Base-by-base conservation (phyloP, 352 stramenopile genomes). In the Globisporangium recalcitrans region DNA sequence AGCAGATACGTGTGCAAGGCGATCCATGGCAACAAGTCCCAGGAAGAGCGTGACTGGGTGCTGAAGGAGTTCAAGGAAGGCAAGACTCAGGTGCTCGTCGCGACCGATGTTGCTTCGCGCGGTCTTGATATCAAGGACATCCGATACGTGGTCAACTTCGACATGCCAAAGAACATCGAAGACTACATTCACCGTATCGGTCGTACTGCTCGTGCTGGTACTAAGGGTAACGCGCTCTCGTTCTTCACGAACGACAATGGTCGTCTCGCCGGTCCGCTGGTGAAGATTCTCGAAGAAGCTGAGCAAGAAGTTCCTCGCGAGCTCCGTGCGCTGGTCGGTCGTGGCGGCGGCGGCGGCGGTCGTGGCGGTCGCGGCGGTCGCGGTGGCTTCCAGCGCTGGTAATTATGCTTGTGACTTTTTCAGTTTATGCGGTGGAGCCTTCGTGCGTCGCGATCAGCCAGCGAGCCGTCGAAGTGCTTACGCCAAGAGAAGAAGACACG, bases 111-210 rank as follows among this genome's bases (percentile, higher is more conserved):
- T 16, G 98, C 98, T n/a, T 98, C 97, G 29, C 90, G 98, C 68
- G 98, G 98, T 73, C 75, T 99, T 26, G 97, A 99, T 77, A 98
- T 99, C 61, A 98, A 99, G 82, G 96, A 99, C 68, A 99, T 99
- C 67, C 83, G 87, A 55, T 98, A 98, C 73, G 97, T 99, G 16
- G 96, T 99, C 54, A 99, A 99, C 80, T 99, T 99, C 70, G 96
- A 99, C 74, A 98, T 99, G 74, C 96, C 97, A 46, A 98, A 97
- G 66, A 98, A 98, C 73, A 97, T 99, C 54, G 97, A 99, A 68
- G 95, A 97, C 71, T 99, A 99, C 77, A 96, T 99, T 56, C 96
- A 99, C 71, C 88, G 97, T 63, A 98, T 99, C 63, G 97, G 97
- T 66, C 94, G 98, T 91, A 99, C 97, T 10, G 98, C 96, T n/a